phyloP scores from a whole-genome alignment of 2,329 filamentous ascomycete genomes.

The Drechslerella dactyloides region DNA sequence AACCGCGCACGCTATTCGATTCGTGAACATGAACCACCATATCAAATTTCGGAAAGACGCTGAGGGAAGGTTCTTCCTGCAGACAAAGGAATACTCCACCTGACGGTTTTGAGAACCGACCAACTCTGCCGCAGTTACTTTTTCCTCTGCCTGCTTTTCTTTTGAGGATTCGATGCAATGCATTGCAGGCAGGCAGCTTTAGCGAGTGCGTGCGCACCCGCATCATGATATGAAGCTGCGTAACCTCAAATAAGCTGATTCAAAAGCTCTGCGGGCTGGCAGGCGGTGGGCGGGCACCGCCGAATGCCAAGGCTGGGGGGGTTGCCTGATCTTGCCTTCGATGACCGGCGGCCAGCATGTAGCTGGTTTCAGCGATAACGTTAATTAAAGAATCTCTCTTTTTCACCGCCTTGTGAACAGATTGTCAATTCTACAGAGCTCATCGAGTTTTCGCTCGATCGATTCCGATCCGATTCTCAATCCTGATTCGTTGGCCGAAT shows the following conservation, averaged over 20 bases:
- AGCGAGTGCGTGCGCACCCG: slow-evolving; percentile 17
- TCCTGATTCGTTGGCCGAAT: neutral
- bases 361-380: slow-evolving; percentile 33
- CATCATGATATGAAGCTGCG: slow-evolving; percentile 34
- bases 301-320: slow-evolving; percentile 24
- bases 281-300: neutral
- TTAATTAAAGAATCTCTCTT: slow-evolving; percentile 16
- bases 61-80: slow-evolving; percentile 16
- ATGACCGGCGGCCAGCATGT: slow-evolving; percentile 11
- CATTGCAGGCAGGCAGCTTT: slow-evolving; percentile 16
- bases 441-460: neutral
- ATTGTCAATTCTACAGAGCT: neutral
- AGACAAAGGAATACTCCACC: slow-evolving; percentile 24
- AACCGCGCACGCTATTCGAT: slow-evolving; percentile 24
- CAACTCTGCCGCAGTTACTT: neutral
- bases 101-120: slow-evolving; percentile 31
- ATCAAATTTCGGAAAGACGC: slow-evolving; percentile 25
- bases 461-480: neutral
- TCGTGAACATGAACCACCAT: slow-evolving; percentile 5
- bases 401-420: neutral
- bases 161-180: slow-evolving; percentile 3
- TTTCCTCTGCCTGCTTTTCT: slow-evolving; percentile 3
- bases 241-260: slow-evolving; percentile 34
- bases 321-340: slow-evolving; percentile 13
- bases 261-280: neutral